Base-by-base conservation (phyloP, 441 rosid species). In the Raphanus hybrid region DNA sequence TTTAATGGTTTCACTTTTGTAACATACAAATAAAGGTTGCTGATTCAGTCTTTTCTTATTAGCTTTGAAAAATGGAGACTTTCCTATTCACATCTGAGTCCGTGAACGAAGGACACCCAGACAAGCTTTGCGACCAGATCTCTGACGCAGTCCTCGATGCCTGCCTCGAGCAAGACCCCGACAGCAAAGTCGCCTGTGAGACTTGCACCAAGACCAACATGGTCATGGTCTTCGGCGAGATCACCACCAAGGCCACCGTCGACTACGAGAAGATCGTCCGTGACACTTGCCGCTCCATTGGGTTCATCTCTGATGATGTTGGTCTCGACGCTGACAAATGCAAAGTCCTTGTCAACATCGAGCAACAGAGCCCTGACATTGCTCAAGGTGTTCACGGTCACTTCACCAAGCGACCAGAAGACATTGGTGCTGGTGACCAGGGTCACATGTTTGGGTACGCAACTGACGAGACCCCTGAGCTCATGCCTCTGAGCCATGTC, bases 101-200 rank as follows among this genome's bases (percentile, higher is more conserved):
- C 0, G 92, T 89, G 69, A 89, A 89, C 80, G 90, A 87, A 87
- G 90, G 92, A n/a, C 92, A 89, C 78, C 92, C 92, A 6, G 92
- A 88, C 86, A 88, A 88, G 80, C 88, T 88, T 0, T 88, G 92
- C n/a, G 92, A 88, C 68, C 90, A 88, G 83, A 75, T 88, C 68
- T 88, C 91, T 1, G 88, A 88, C 2, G 91, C 91, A 0, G 84
- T 88, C 20, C 91, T 88, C 6, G 92, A 88, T 37, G 92, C 92
- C 15, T 88, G 92, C 81, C 73, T 88, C 8, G 87, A 84, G 32
- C 88, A 85, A 81, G 92, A 88, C 73, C 83, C 92, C 0, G 90
- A 87, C 75, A 86, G 92, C 86, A 88, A 86, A 80, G 92, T 88
- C 10, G 89, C 91, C 1, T 88, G 91, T 16, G 91, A 88, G 81